Evolutionary conservation across 2,329 filamentous ascomycete species (phyloP), one percentile per base, ranked within the genome.

Genomic region (Trichoderma sp.): DNA sequence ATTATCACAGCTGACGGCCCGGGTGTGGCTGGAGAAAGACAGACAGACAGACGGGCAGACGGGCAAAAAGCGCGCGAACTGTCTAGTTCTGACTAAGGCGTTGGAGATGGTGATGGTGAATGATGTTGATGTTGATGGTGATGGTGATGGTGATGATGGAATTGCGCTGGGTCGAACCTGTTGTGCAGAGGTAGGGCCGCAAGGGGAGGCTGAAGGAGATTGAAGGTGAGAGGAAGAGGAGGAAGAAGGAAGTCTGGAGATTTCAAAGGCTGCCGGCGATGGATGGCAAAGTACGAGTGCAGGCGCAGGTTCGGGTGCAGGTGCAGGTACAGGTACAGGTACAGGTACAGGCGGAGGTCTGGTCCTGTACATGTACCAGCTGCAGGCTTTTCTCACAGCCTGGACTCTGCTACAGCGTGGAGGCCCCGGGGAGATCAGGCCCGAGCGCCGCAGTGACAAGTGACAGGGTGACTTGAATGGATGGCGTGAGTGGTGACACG

Each of bases 11-110:
- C 48, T n/a, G 66, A 56, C 35, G 50, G 66, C 27, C 22, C 22
- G 58, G 39, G 66, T n/a, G 66, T 57, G 67, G 53, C 48, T 64
- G 56, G 27, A 22, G 52, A 37, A 27, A 64, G 60, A 54, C 25
- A 39, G 48, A 22, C 22, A 52, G 37, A 17, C 50, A 29, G 3
- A n/a, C n/a, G n/a, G n/a, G n/a, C 37, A 64, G 60, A 54, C 25
- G 58, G 48, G 32, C 22, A 52, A 29, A 17, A 58, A 29, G 3
- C 25, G 22, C 37, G 57, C 35, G 50, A 29, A 57, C 29, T 50
- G 27, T 56, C 17, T 27, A 42, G 52, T n/a, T 42, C n/a, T 52
- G 25, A 34, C 37, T 48, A 45, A 34, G 39, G 39, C 39, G 27
- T n/a, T 39, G 17, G 39, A n/a, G 39, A 37, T 35, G 22, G 34